Base-by-base conservation (phyloP, 441 rosid species). In the Mallotus japonicus region DNA sequence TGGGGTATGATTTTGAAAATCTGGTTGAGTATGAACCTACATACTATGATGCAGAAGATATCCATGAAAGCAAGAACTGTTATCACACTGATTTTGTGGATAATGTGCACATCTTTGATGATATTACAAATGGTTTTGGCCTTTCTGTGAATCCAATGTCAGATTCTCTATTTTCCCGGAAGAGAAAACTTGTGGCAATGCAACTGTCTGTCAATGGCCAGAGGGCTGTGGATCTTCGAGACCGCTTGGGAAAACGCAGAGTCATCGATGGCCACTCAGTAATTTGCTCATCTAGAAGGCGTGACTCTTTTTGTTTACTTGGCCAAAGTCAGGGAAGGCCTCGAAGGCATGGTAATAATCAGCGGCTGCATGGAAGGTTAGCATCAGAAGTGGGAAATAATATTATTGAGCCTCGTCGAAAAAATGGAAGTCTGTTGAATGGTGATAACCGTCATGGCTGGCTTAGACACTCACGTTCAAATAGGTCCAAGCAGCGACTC, bases 1-100 rank as follows among this genome's bases (percentile, higher is more conserved):
- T 72, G 70, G 76, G 78, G 34, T 85, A 78, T 78, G 84, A 81
- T 71, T 76, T 75, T 56, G 87, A 82, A 67, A 76, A 78, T n/a
- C 61, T 73, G 9, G 73, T 59, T 69, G 83, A 81, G 71, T 76
- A 72, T 75, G 86, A 79, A 40, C 78, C 75, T 22, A 20, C 54
- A 54, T 64, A 80, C 75, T 64, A 75, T 5, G 73, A 78, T 60
- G 69, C 76, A 67, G 82, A 79, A 54, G 66, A 69, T 49, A 32
- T 63, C 0, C 58, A 73, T 76, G 77, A 79, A 50, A 67, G 22
- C 17, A 73, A 75, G 65, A 62, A 47, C 0, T 67, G 65, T 80
- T 78, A 76, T 65, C 70, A 73, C 68, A 72, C 40, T 66, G 69
- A 82, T 58, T 64, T 13, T 67, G 65, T 49, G 44, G 81, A 84